Base-by-base conservation (phyloP, 345 rosid genomes). In the Anacardium occidentale region DNA sequence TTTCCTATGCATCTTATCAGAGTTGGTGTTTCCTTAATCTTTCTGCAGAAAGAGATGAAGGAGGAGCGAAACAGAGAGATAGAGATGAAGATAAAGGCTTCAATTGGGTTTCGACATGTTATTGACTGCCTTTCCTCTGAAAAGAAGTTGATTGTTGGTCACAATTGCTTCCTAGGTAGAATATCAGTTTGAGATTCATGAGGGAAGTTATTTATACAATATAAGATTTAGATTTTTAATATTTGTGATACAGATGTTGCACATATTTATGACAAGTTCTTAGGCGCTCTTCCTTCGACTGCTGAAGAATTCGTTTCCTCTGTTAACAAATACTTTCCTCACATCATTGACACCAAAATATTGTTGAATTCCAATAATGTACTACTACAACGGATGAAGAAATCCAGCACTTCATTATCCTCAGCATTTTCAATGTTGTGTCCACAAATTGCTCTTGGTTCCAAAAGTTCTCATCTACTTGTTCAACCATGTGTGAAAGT, bases 151-250 rank as follows among this genome's bases (percentile, higher is more conserved):
- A 85, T 95, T 54, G 90, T 95, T 64, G 97, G 99, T 77, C 97
- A 95, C 75, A 92, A 95, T 81, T 95, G 97, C 76, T 85, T 95
- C 81, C 83, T 95, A 20, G 98, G 98, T 94, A 87, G 81, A 72
- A 57, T 77, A 52, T 62, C 17, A 1, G 10, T 75, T 53, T 55
- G 54, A 77, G 73, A 73, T 81, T 22, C 56, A 34, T 18, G 24
- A 62, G 24, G 74, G 29, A 3, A 55, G 64, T 13, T 44, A 26
- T 54, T 63, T 29, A 64, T 67, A 34, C 13, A 75, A 54, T 77
- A 66, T 60, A 5, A 0, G 40, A 37, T 37, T 5, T 4, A 37
- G 40, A 6, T 4, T 3, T 37, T 37, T 37, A 37, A 37, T 37
- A 0, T 37, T 37, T 37, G 7, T 37, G 40, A 37, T 37, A 34